Percentiles rank a stretch among this genome's conserved stretches.
Conservation (phyloP, 352 stramenopile genomes). For the Phytophthora pluvialis region DNA sequence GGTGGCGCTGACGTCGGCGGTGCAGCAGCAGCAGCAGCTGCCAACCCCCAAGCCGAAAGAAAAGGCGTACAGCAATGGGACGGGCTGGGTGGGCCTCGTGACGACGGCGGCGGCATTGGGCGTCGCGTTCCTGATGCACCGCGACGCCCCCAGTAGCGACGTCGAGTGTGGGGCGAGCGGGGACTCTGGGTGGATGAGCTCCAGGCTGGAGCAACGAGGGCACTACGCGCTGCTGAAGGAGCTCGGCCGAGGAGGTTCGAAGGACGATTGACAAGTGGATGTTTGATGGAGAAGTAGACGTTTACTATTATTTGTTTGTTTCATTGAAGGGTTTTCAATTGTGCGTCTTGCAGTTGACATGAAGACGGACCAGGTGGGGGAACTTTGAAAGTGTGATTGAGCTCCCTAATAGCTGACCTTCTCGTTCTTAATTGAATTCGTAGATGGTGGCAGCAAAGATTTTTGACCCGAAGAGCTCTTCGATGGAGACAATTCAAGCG, state of each 20-base stretch:
- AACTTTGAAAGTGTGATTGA: no score
- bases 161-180: constrained; percentile 33
- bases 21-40: constrained; percentile 6
- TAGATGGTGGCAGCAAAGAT: constrained; percentile 74
- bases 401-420: neutral
- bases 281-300: neutral
- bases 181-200: constrained; percentile 10
- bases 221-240: constrained; percentile 69
- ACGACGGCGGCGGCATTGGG: constrained; percentile 26
- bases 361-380: constrained; percentile 48
- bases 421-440: neutral
- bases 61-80: constrained; percentile 29
- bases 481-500: constrained; percentile 58
- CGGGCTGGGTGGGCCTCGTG: constrained; percentile 29
- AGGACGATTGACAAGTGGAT: neutral
- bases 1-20: neutral
- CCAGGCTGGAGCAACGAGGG: constrained; percentile 36
- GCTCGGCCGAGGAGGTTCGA: constrained; percentile 63
- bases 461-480: constrained; percentile 69
- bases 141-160: constrained; percentile 17
- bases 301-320: constrained; percentile 13
- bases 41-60: constrained; percentile 5
- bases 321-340: constrained; percentile 59
- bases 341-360: constrained; percentile 71
- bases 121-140: constrained; percentile 17